Evolutionary conservation across 352 stramenopile genomes (phyloP), one percentile per base, ranked within the genome.

Genomic region (Pythium brachiatum): DNA sequence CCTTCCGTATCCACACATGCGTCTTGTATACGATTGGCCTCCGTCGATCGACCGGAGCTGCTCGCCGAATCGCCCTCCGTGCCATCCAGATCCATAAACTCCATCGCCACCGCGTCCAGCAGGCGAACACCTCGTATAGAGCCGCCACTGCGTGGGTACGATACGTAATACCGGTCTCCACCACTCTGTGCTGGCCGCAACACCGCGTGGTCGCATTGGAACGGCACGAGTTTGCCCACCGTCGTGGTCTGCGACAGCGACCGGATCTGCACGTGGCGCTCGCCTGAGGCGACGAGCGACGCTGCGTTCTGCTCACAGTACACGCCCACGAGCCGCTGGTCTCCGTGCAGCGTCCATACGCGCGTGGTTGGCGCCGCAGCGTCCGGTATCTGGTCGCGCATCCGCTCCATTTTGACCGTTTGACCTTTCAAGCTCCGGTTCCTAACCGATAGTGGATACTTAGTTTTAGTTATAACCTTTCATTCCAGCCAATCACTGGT

Each of bases 371-470:
- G 2, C 26, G 27, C 48, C n/a, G 9, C 36, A 31, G 18, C 29
- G 39, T 21, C 23, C 44, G 25, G 2, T 8, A 50, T 50, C 53
- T 7, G 15, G 9, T 7, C 53, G 38, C n/a, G 25, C 36, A 34
- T 27, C 7, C 27, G 25, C 43, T 23, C 23, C 23, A 25, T 39
- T 21, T 53, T 26, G 52, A 65, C 63, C 3, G 26, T 12, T 32
- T 64, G 62, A 69, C 62, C 50, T 69, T 69, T 69, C 62, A 52
- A 38, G 47, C 7, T 55, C 5, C 38, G 26, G 62, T 68, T 68
- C 36, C 7, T 68, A 68, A 38, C 61, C 20, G 29, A 32, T 34
- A 46, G 16, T 9, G 29, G 5, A 44, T 34, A 7, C 18, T 3
- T 47, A 26, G 23, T 21, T 23, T 43, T 58, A 43, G 44, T 52